A percentile compares a stretch with the other conserved stretches of the same genome.
Conservation (phyloP, 2,329 filamentous ascomycete genomes). For the Pleoardoris graminearum region DNA sequence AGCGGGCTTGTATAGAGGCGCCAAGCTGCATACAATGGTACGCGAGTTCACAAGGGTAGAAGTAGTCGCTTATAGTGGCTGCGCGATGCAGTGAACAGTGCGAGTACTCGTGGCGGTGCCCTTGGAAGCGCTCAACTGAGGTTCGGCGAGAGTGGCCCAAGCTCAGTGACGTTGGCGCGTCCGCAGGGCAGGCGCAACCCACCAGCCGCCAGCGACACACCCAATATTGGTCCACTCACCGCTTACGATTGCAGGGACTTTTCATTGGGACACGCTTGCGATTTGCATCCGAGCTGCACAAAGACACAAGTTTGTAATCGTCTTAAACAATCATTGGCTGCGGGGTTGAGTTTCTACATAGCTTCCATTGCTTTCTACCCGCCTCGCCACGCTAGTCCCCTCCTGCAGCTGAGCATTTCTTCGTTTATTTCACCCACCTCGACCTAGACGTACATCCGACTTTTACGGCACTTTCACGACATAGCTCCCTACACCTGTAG, state of each 20-base stretch:
- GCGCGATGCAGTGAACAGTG: background rate
- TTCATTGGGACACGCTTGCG: conserved; percentile 6
- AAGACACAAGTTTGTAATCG: conserved; percentile 3
- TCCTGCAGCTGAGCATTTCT: conserved; percentile 39
- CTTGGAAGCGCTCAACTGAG: conserved; percentile 22
- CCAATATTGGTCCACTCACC: conserved; percentile 13
- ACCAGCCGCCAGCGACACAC: conserved; percentile 17
- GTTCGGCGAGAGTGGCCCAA: conserved; percentile 19
- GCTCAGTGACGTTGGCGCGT: conserved; percentile 26
- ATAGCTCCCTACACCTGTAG: conserved; percentile 2
- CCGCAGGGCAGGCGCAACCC: conserved; percentile 32
- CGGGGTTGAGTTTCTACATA: conserved; percentile 34
- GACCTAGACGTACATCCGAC: conserved; percentile 25
- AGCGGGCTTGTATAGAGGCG: background rate
- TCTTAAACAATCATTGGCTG: conserved; percentile 5
- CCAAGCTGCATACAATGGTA: background rate
- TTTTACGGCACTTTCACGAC: conserved; percentile 13
- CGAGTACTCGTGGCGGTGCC: conserved; percentile 14
- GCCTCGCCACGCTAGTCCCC: conserved; percentile 40
- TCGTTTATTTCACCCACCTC: conserved; percentile 34
- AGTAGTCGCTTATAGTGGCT: background rate
- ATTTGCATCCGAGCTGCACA: background rate
- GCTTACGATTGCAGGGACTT: background rate
- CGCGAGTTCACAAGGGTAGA: background rate
- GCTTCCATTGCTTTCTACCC: conserved; percentile 46